These are phyloP conservation scores for Claviceps capensis DNA, from an alignment of 2,329 filamentous ascomycete genomes.

Conservation along the genomic window DNA sequence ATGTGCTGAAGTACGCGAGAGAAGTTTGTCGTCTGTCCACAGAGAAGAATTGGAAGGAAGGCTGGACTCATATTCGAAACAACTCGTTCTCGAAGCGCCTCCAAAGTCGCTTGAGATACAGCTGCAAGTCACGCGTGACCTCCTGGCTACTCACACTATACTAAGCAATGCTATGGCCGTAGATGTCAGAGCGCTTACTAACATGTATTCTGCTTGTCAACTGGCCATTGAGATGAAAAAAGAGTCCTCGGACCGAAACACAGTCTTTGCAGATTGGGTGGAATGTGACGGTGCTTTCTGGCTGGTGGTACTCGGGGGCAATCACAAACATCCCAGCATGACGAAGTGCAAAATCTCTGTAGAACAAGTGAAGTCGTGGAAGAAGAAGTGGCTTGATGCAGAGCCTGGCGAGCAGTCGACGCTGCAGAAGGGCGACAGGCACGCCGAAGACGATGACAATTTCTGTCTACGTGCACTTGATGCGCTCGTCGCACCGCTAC, in stretches of 20 bases:
- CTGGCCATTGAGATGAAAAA: background rate
- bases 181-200: background rate
- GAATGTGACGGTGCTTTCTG: background rate
- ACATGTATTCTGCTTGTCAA: background rate
- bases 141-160: fast-evolving
- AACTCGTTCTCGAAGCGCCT: no score
- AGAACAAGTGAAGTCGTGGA: background rate
- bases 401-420: background rate
- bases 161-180: background rate
- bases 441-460: background rate
- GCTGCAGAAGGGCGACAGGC: background rate
- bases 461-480: constrained; percentile 2
- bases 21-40: background rate
- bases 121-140: background rate
- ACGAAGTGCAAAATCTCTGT: background rate
- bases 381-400: background rate
- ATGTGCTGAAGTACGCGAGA: background rate
- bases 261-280: background rate
- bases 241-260: background rate
- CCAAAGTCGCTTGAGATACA: no score
- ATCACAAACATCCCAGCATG: background rate
- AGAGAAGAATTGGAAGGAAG: background rate
- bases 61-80: background rate
- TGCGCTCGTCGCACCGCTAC: constrained; percentile 1
- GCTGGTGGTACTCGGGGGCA: background rate